Conservation (phyloP, 1,284 basidiomycete genomes). For the Flammula alnicola region DNA sequence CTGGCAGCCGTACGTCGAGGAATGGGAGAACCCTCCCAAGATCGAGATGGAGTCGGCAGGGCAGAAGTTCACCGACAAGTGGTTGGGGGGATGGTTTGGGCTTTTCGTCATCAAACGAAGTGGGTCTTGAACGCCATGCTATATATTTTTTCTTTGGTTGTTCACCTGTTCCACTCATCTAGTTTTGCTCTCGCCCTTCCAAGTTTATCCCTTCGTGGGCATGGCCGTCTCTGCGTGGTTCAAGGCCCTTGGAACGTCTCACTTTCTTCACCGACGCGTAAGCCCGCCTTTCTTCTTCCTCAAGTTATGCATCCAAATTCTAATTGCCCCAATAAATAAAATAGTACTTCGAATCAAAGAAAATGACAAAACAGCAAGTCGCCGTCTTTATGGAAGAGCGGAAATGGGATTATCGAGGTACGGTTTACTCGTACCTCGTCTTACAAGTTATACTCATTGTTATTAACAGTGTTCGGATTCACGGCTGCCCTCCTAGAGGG, state of each 20-base stretch:
- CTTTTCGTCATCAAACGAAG: conserved; percentile 50
- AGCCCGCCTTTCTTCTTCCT: conserved; percentile 22
- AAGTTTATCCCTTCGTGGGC: conserved; percentile 74
- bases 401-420: conserved; percentile 84
- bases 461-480: conserved; percentile 79
- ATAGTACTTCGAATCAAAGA: conserved; percentile 85
- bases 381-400: conserved; percentile 84
- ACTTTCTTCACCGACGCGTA: conserved; percentile 72
- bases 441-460: not conserved
- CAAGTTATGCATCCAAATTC: too few species aligned
- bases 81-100: conserved; percentile 52
- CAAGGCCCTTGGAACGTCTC: conserved; percentile 70
- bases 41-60: conserved; percentile 36
- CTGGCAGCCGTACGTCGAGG: conserved; percentile 87
- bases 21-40: conserved; percentile 76
- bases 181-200: conserved; percentile 75
- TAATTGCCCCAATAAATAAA: not conserved
- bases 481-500: conserved; percentile 77
- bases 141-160: not conserved
- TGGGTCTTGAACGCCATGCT: conserved; percentile 19
- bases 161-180: conserved; percentile 6
- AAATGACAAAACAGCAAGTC: conserved; percentile 72
- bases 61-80: conserved; percentile 41
- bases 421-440: conserved; percentile 19
- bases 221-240: conserved; percentile 68